These are phyloP conservation scores for Colletotrichum echinochloae DNA, from an alignment of 2,329 filamentous ascomycete genomes.

Conservation along the genomic window DNA sequence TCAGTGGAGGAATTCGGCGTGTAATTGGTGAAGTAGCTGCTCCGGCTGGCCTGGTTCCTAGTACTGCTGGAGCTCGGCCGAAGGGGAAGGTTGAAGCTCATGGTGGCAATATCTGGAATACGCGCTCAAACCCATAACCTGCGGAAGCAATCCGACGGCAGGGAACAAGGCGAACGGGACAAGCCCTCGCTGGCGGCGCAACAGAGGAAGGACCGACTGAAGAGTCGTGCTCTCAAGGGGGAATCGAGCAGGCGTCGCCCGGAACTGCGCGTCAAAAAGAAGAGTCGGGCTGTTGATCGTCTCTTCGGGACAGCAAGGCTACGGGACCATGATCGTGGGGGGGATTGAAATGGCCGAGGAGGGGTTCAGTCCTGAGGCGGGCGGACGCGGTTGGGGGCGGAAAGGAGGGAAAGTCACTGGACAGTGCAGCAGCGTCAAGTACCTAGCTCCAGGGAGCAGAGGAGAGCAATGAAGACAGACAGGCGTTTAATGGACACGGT, in stretches of 20 bases:
- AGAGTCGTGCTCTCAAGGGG: neutral
- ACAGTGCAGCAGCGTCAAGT: neutral
- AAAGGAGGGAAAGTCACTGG: slow-evolving; percentile 36
- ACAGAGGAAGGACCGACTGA: neutral
- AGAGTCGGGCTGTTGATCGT: slow-evolving; percentile 19
- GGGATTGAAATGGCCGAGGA: slow-evolving; percentile 30
- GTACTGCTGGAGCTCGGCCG: slow-evolving; percentile 60
- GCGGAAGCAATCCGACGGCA: slow-evolving; percentile 12
- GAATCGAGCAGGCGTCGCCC: neutral
- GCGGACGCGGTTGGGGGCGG: slow-evolving; percentile 29
- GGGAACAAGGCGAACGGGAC: slow-evolving; percentile 31
- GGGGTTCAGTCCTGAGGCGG: slow-evolving; percentile 31
- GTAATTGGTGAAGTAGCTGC: slow-evolving; percentile 67
- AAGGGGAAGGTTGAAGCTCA: slow-evolving; percentile 65
- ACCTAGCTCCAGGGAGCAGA: slow-evolving; percentile 14
- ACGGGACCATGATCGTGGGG: slow-evolving; percentile 39
- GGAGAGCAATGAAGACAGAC: slow-evolving; percentile 31
- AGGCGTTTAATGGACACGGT: slow-evolving; percentile 10
- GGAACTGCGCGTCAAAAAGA: slow-evolving; percentile 18
- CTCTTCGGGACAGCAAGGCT: slow-evolving; percentile 39
- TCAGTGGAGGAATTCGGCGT: slow-evolving; percentile 69
- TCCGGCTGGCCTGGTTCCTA: slow-evolving; percentile 67
- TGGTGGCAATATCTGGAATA: slow-evolving; percentile 46
- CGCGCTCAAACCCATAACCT: slow-evolving; percentile 37
- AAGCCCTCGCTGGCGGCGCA: slow-evolving; percentile 26